phyloP scores from a whole-genome alignment of 345 rosid genomes.

The Dipteronia dyeriana region DNA sequence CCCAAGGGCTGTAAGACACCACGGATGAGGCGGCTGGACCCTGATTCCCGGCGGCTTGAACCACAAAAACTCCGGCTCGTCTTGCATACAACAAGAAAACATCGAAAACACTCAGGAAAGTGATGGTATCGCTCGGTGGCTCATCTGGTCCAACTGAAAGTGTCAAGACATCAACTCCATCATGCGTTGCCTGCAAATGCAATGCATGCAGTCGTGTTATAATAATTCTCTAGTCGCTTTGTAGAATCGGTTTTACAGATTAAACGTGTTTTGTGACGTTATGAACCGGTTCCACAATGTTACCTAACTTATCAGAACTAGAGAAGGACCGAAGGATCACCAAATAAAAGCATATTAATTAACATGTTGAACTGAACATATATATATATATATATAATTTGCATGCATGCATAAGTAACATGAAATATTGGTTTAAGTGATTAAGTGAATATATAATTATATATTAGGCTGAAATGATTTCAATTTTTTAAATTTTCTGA shows the following conservation, averaged over 20 bases:
- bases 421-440: no score
- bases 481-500: no score
- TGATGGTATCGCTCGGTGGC: slow-evolving; percentile 59
- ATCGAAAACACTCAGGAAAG: slow-evolving; percentile 66
- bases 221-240: no score
- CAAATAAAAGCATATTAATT: background rate
- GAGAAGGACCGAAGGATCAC: no score
- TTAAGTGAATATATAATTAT: no score
- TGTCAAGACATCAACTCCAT: slow-evolving; percentile 69
- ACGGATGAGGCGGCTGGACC: slow-evolving; percentile 70
- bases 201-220: background rate
- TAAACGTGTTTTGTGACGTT: no score
- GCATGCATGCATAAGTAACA: background rate
- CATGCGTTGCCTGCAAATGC: slow-evolving; percentile 50
- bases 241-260: no score
- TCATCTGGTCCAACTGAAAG: slow-evolving; percentile 76
- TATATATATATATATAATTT: background rate
- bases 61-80: slow-evolving; percentile 80
- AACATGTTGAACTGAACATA: background rate
- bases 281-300: no score
- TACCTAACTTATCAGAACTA: no score
- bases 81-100: slow-evolving; percentile 56
- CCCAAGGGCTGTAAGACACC: slow-evolving; percentile 86
- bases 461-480: no score
- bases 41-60: slow-evolving; percentile 78